phyloP scores from a whole-genome alignment of 306 rosid genomes.

The Myrica gale region DNA sequence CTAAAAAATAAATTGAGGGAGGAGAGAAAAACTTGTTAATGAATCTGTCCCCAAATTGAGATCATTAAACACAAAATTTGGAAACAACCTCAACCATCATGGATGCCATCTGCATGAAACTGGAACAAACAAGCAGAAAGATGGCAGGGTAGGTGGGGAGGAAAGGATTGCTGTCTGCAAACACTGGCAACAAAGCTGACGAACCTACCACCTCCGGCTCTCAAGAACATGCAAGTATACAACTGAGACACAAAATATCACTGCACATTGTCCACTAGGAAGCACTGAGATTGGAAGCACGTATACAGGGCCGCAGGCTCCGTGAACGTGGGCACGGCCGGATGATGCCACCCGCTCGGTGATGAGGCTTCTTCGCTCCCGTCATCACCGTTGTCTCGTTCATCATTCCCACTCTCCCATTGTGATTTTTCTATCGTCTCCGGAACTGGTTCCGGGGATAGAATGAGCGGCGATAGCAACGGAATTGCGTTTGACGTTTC shows the following conservation, averaged over 20 bases:
- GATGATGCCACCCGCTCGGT: constrained; percentile 56
- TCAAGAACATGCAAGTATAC: not conserved
- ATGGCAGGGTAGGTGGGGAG: not conserved
- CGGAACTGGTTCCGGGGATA: constrained; percentile 42
- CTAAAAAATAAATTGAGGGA: too few relatives aligned
- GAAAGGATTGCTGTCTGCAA: not conserved
- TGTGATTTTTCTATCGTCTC: constrained; percentile 22
- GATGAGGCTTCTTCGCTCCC: not conserved
- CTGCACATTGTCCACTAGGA: constrained; percentile 38
- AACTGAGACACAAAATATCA: constrained; percentile 24
- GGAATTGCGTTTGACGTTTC: constrained; percentile 61
- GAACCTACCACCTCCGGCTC: not conserved
- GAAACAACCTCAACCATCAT: not conserved
- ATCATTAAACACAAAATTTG: not conserved
- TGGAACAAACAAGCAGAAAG: not conserved
- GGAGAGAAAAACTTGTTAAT: not conserved
- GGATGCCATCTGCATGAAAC: not conserved
- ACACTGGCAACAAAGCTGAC: not conserved
- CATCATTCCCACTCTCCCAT: constrained; percentile 5
- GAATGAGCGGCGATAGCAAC: constrained; percentile 56
- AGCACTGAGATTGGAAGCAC: constrained; percentile 59
- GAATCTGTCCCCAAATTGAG: not conserved
- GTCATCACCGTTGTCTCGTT: not conserved
- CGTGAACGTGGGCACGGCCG: constrained; percentile 41
- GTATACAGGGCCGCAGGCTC: constrained; percentile 49